phyloP scores from a whole-genome alignment of 2,329 filamentous ascomycete genomes.

The Nannizziopsis barbatae region DNA sequence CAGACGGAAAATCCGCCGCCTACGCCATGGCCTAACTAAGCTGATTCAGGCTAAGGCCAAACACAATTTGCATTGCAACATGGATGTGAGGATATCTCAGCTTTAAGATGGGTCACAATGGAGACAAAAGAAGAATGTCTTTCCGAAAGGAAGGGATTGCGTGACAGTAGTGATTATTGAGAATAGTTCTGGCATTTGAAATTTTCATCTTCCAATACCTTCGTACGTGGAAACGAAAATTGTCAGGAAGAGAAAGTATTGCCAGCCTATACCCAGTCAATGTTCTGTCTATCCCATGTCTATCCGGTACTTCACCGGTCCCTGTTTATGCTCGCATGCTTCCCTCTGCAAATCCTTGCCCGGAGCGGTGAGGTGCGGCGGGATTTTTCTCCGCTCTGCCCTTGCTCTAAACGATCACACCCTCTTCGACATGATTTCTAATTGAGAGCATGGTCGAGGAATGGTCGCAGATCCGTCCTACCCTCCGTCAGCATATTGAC shows the following conservation, averaged over 20 bases:
- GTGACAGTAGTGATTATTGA: neutral
- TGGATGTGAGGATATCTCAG: neutral
- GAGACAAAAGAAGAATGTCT: conserved; percentile 6
- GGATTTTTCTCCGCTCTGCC: too few species aligned
- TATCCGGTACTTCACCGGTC: too few species aligned
- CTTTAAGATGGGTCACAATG: neutral
- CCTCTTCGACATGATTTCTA: neutral
- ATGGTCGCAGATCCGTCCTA: conserved; percentile 9
- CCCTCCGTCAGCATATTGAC: conserved; percentile 1
- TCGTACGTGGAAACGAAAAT: too few species aligned
- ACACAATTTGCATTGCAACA: neutral
- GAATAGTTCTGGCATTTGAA: neutral
- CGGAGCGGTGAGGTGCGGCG: neutral
- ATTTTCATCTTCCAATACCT: too few species aligned
- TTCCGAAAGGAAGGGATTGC: neutral
- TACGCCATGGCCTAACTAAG: conserved; percentile 1
- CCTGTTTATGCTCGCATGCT: neutral
- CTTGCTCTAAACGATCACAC: neutral
- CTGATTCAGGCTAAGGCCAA: neutral
- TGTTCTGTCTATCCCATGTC: too few species aligned
- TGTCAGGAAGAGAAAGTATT: too few species aligned
- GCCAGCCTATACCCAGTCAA: too few species aligned
- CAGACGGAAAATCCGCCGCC: conserved; percentile 14
- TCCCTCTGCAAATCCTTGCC: neutral
- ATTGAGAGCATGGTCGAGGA: neutral